Conservation (phyloP, 768 basidiomycete genomes). For the Boletales sp. region DNA sequence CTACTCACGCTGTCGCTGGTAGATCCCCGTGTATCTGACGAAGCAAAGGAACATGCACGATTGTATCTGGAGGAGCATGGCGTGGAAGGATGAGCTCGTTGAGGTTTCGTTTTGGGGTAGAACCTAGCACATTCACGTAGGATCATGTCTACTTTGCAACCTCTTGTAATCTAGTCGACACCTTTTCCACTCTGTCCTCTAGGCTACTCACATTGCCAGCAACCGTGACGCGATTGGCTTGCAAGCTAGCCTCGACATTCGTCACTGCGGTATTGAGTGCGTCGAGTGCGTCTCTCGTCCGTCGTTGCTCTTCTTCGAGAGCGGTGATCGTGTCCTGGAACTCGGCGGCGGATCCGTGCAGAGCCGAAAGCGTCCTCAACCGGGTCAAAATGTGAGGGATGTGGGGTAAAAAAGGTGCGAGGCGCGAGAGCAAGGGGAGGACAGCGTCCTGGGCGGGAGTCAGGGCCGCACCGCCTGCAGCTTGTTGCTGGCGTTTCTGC, state of each 20-base stretch:
- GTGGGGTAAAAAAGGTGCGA: slow-evolving; percentile 71
- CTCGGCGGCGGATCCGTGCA: slow-evolving; percentile 80
- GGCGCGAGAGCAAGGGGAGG: slow-evolving; percentile 63
- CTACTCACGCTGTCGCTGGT: not conserved
- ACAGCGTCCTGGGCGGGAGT: slow-evolving; percentile 54
- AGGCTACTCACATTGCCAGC: slow-evolving; percentile 72
- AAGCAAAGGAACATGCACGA: slow-evolving; percentile 46
- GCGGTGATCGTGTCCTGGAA: slow-evolving; percentile 65
- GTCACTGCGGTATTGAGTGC: slow-evolving; percentile 68
- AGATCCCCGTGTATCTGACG: slow-evolving; percentile 47
- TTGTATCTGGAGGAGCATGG: slow-evolving; percentile 35
- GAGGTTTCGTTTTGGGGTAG: not conserved
- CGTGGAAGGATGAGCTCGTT: slow-evolving; percentile 10
- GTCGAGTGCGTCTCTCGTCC: slow-evolving; percentile 55
- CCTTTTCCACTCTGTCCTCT: slow-evolving; percentile 51
- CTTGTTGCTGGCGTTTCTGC: slow-evolving; percentile 21
- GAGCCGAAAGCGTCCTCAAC: slow-evolving; percentile 72
- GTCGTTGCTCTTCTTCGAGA: slow-evolving; percentile 71
- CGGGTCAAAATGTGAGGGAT: slow-evolving; percentile 90
- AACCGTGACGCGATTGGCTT: slow-evolving; percentile 67
- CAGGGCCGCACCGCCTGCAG: slow-evolving; percentile 11
- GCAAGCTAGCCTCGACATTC: slow-evolving; percentile 71
- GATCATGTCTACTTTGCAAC: slow-evolving; percentile 18
- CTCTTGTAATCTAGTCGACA: slow-evolving; percentile 43
- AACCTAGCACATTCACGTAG: not conserved